Evolutionary conservation across 2,329 filamentous ascomycete species (phyloP), one percentile per base, ranked within the genome.

Genomic region (Talaromyces pinophilus): DNA sequence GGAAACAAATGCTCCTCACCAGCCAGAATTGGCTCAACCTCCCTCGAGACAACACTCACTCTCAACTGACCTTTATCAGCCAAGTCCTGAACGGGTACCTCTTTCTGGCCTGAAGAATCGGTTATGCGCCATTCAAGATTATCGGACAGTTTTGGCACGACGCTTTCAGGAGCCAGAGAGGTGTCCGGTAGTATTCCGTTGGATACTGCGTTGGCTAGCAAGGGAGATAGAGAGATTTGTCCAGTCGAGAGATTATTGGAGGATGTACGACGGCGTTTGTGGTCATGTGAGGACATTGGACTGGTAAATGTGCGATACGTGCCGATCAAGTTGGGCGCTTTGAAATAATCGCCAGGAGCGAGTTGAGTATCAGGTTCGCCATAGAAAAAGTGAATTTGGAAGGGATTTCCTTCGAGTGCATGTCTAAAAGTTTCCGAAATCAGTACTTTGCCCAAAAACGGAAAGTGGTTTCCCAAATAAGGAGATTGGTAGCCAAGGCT

Each of bases 371-470:
- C 54, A 3, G 62, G 62, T 17, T 52, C n/a, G 19, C 88, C 90
- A 1, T 92, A 74, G 77, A 93, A 93, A 67, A 93, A 80, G 73
- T 89, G 86, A 22, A 94, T 80, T 63, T 82, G 83, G 72, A 89
- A 92, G 0, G 88, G 86, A 0, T 84, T 85, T 11, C 84, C 81
- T n/a, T 61, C 38, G 8, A 90, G 76, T 2, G 86, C 86, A 66
- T 69, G 54, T 57, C 67, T 69, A 35, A 33, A 59, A 60, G 44
- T 57, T 48, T 60, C 54, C 54, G 25, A 15, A 60, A 55, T 63
- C 15, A 67, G 61, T 67, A 55, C 60, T 8, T 30, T 3, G 6
- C 11, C 44, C 44, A 15, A 38, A 15, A 35, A 57, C 30, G 11
- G 30, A 35, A 57, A 19, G 30, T 57, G 5, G 17, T 57, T 57